These are phyloP conservation scores for Fusarium liriodendri DNA, from an alignment of 2,329 filamentous ascomycete species.

Conservation along the genomic window DNA sequence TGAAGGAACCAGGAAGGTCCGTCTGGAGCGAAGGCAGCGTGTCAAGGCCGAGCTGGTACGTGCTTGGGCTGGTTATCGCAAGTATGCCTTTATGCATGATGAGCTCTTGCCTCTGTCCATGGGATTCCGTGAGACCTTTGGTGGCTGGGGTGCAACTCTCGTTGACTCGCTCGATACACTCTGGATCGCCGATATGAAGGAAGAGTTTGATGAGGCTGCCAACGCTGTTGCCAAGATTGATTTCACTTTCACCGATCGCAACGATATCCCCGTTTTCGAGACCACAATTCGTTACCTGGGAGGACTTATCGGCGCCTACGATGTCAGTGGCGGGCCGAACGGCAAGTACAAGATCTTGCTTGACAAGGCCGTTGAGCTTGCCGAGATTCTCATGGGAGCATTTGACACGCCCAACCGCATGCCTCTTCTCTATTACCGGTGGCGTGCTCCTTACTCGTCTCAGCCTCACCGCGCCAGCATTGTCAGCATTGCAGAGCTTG, in stretches of 20 bases:
- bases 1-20: conserved; percentile 67
- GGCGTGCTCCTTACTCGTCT: conserved; percentile 74
- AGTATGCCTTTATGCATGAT: conserved; percentile 86
- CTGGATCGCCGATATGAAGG: conserved; percentile 84
- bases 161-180: conserved; percentile 86
- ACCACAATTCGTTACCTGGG: conserved; percentile 93
- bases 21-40: conserved; percentile 70
- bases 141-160: conserved; percentile 89
- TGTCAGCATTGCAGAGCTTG: conserved; percentile 77
- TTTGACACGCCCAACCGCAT: conserved; percentile 96
- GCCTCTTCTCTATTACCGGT: conserved; percentile 84
- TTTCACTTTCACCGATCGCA: conserved; percentile 76
- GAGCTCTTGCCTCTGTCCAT: conserved; percentile 82
- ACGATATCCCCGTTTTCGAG: conserved; percentile 89
- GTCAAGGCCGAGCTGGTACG: conserved; percentile 81
- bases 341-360: conserved; percentile 74
- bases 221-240: conserved; percentile 78
- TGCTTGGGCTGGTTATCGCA: conserved; percentile 85
- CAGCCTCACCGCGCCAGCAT: conserved; percentile 71
- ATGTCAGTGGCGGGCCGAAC: conserved; percentile 75
- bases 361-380: conserved; percentile 82
- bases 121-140: conserved; percentile 81
- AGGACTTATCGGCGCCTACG: conserved; percentile 86
- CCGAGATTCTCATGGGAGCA: conserved; percentile 81
- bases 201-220: conserved; percentile 84